Base-by-base conservation (phyloP, 495 filamentous ascomycete species). In the Stereocaulon alpinum region DNA sequence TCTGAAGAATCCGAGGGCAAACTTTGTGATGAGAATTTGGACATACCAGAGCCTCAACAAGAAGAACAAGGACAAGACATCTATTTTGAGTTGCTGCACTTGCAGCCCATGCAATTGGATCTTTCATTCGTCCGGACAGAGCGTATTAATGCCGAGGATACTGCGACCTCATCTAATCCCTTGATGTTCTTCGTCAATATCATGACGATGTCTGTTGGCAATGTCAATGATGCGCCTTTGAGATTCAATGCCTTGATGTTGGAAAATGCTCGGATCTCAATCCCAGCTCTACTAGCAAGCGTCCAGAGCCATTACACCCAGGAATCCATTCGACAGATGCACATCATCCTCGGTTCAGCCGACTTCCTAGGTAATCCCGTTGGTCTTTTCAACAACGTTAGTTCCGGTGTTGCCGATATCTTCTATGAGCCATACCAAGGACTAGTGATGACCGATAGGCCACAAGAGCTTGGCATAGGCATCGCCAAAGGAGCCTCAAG, bases 341-440 rank as follows among this genome's bases (percentile, higher is more conserved):
- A 98, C 73, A 87, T 96, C 68, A 91, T 98, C 62, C 78, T 98
- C 59, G 93, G 93, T 29, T 96, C 92, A 14, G 93, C 93, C 7
- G 93, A 98, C 72, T 96, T 98, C 80, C 77, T 98, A n/a, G 93
- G 93, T 40, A 98, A 98, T 67, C 93, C 93, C 0, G 93, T 98
- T 42, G 93, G 93, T 42, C 77, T 98, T 42, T 98, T 98, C 81
- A 97, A 95, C 74, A 98, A 92, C 65, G 85, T 98, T 74, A 94
- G 89, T 71, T 96, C 93, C 41, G 93, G 93, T 53, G 88, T 98
- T 40, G 88, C 88, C 22, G 93, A 94, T 65, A 96, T 98, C 66
- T 98, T 98, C 77, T 98, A 98, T 73, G 93, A 97, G 69, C 93
- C 93, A 20, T 96, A 96, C 69, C 93, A 98, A 76, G 93, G 93